Percentiles rank a stretch among this genome's conserved stretches.
Evolutionary conservation across 169 alveolate genomes (phyloP).

Genomic region (Theileria luwenshuni): DNA sequence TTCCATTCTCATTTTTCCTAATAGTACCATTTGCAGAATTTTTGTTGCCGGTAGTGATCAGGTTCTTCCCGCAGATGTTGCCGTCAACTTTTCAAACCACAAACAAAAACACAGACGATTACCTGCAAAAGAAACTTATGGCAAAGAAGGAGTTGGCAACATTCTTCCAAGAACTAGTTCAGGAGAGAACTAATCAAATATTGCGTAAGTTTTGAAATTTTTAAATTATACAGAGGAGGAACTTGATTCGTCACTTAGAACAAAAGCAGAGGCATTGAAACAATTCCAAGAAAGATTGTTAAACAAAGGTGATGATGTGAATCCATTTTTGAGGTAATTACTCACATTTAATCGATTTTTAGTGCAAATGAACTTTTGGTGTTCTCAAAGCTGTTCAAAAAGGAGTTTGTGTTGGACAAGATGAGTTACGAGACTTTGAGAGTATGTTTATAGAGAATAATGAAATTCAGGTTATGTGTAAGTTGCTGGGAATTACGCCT

Average conservation of each 20-base stretch:
- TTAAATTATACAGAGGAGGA: conserved; percentile 68
- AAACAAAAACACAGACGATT: conserved; percentile 73
- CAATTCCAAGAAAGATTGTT: conserved; percentile 82
- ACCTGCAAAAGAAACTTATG: conserved; percentile 79
- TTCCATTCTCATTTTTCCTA: conserved; percentile 86
- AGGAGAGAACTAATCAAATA: conserved; percentile 73
- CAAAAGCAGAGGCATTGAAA: conserved; percentile 73
- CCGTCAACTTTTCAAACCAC: conserved; percentile 86
- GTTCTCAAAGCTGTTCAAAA: conserved; percentile 81
- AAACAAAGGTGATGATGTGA: conserved; percentile 77
- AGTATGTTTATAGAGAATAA: conserved; percentile 19
- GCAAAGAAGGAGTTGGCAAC: conserved; percentile 86
- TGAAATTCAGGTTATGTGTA: conserved; percentile 77
- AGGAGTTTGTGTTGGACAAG: conserved; percentile 84
- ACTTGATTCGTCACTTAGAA: conserved; percentile 69
- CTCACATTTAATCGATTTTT: background rate
- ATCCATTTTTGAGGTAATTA: conserved; percentile 72
- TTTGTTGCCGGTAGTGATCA: conserved; percentile 82
- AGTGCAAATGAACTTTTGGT: conserved; percentile 72
- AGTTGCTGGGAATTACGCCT: conserved; percentile 83
- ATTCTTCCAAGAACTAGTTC: conserved; percentile 84
- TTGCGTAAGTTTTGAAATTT: conserved; percentile 41
- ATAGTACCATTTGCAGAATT: conserved; percentile 88
- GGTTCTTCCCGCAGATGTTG: conserved; percentile 86
- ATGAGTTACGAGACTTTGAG: conserved; percentile 83